Base-by-base conservation (phyloP, 495 filamentous ascomycete genomes). In the Darksidea phi region DNA sequence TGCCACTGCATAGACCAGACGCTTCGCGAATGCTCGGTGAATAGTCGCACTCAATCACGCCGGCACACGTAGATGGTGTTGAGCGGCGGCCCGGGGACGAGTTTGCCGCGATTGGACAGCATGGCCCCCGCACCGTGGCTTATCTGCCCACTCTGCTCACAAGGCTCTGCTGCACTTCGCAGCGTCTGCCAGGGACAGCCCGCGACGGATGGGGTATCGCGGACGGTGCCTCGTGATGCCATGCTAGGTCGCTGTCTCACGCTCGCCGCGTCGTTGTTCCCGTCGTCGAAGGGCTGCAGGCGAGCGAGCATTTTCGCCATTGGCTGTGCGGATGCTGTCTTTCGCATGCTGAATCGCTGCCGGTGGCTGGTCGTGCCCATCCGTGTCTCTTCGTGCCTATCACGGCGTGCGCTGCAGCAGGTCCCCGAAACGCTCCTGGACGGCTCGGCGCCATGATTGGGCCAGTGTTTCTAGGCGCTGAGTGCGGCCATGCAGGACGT, bases 401-500 rank as follows among this genome's bases (percentile, higher is more conserved):
- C 61, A 55, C 23, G 25, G 55, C 59, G 41, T 37, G 46, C 21
- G 45, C 38, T 46, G 52, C 48, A 42, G 42, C 52, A 61, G 64
- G 64, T 57, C 57, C n/a, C 57, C 64, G 46, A 49, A 63, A 61
- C 63, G 38, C 34, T 46, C 52, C 24, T 52, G 28, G 51, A 21
- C n/a, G 41, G 48, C 18, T 17, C 26, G 36, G 10, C 23, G 48
- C 10, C 8, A 34, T 43, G 53, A 66, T 69, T 69, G 67, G 66
- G 24, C 50, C 13, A 53, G 48, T 63, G 63, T 66, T 69, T 68
- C 56, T 59, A 63, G 49, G 59, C 59, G 59, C 64, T 37, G n/a
- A 42, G 46, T 42, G 2, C 24, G 32, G 47, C 58, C 11, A 26
- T 28, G 50, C n/a, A 15, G 25, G 20, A 52, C 17, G 8, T 57